Evolutionary conservation across 2,329 filamentous ascomycete species (phyloP).

Genomic region (Pleoardoris graminearum): DNA sequence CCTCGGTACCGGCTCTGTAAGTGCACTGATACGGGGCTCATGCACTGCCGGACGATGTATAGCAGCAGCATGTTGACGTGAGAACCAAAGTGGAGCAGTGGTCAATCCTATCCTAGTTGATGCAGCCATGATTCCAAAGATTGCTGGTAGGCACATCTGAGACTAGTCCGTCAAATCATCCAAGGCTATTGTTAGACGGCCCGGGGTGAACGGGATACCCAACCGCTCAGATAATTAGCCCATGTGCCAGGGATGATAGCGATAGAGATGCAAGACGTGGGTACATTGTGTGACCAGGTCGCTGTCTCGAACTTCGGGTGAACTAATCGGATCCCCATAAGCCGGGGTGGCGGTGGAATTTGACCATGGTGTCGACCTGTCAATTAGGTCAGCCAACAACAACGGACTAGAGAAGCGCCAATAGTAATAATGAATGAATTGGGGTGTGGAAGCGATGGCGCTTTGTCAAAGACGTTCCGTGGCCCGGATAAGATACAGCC

Average conservation of each 20-base stretch:
- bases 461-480: slow-evolving; percentile 18
- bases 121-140: slow-evolving; percentile 38
- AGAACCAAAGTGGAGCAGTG: slow-evolving; percentile 42
- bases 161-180: slow-evolving; percentile 43
- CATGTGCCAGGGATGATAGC: slow-evolving; percentile 44
- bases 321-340: slow-evolving; percentile 45
- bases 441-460: slow-evolving; percentile 16
- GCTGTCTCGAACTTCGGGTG: slow-evolving; percentile 44
- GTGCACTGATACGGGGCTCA: slow-evolving; percentile 43
- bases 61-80: slow-evolving; percentile 48
- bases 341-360: slow-evolving; percentile 39
- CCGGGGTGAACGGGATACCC: slow-evolving; percentile 35
- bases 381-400: slow-evolving; percentile 40
- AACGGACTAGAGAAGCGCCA: slow-evolving; percentile 20
- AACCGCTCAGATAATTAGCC: slow-evolving; percentile 38
- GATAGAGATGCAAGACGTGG: slow-evolving; percentile 44
- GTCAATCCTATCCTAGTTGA: slow-evolving; percentile 41
- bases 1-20: slow-evolving; percentile 42
- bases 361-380: slow-evolving; percentile 31
- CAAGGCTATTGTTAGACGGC: slow-evolving; percentile 46
- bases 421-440: slow-evolving; percentile 24
- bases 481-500: slow-evolving; percentile 4
- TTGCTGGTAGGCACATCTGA: slow-evolving; percentile 39
- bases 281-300: slow-evolving; percentile 29
- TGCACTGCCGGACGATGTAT: slow-evolving; percentile 46